Base-by-base conservation (phyloP, 805 yeast genomes). In the Deakozyma indianensis region DNA sequence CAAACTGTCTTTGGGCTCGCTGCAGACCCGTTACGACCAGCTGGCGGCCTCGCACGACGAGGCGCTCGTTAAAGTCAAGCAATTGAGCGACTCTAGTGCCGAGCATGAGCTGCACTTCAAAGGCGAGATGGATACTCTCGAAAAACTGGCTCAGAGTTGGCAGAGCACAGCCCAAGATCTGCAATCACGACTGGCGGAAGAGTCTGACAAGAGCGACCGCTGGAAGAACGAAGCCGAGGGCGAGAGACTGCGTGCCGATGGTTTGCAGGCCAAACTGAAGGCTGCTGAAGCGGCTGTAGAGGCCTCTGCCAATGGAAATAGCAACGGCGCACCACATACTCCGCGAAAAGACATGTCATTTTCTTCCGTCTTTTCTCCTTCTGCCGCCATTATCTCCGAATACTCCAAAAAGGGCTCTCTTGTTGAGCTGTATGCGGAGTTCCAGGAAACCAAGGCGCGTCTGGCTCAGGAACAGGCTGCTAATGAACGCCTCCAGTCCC, bases 391-490 rank as follows among this genome's bases (percentile, higher is more conserved):
- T 35, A 70, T 78, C 22, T 66, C 78, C 7, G 65, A 67, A 32
- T 32, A 32, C 59, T 65, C 41, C 60, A 60, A 25, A 51, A 59
- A 41, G 79, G 80, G 87, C 21, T 59, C 67, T 0, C 64, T 83
- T 29, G 78, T 83, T 2, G 74, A 82, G 41, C 64, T 82, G 24
- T 77, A 79, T 52, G 60, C 83, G 1, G 92, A 83, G 53, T 77
- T 75, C 54, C 74, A 75, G 49, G 67, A 74, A 45, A 61, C 83
- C 48, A 80, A 77, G 59, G 80, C 73, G 52, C 82, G 80, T 53
- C 65, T 84, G 44, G 69, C 76, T 2, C 71, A 75, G 45, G 95
- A 84, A 56, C 74, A 77, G 54, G 70, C 80, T 18, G 80, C 83
- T 44, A 84, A 83, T 51, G 78, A 75, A 47, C 71, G 74, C 47